phyloP scores from a whole-genome alignment of 106 monocot genomes.

The Platanthera zijinensis region DNA sequence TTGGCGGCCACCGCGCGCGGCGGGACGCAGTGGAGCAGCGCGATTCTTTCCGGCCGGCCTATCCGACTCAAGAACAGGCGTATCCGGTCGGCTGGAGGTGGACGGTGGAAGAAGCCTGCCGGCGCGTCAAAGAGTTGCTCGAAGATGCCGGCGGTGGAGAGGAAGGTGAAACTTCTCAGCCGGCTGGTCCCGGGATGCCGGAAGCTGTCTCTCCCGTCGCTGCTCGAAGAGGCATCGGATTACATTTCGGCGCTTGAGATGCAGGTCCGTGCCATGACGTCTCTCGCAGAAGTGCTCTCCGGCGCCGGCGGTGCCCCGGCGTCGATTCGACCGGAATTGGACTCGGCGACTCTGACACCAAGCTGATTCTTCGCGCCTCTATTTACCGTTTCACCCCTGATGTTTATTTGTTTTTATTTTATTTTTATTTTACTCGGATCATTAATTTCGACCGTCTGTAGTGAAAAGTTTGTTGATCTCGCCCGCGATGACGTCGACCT shows the following conservation, averaged over 20 bases:
- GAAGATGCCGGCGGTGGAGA: conserved; percentile 6
- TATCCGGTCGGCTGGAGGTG: background rate
- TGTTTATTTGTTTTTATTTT: background rate
- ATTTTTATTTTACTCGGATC: background rate
- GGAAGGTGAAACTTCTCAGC: conserved; percentile 33
- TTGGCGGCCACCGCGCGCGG: conserved; percentile 49
- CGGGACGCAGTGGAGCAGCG: conserved; percentile 59
- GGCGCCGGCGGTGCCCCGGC: background rate
- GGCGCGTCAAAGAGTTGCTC: background rate
- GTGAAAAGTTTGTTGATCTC: background rate
- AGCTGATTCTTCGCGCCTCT: background rate
- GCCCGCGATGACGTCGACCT: too few species aligned
- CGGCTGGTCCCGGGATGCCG: conserved; percentile 64
- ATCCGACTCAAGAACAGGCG: background rate
- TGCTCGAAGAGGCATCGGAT: conserved; percentile 58
- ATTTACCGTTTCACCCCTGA: background rate
- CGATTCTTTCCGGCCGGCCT: conserved; percentile 29
- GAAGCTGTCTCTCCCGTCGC: conserved; percentile 32
- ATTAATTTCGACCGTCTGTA: background rate
- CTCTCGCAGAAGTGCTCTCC: conserved; percentile 34
- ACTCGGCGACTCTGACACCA: background rate
- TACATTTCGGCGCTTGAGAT: conserved; percentile 77
- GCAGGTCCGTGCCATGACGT: conserved; percentile 62
- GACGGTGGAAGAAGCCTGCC: background rate
- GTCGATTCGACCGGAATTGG: background rate